phyloP scores from a whole-genome alignment of 306 rosid genomes.

The Cajanus cajan region DNA sequence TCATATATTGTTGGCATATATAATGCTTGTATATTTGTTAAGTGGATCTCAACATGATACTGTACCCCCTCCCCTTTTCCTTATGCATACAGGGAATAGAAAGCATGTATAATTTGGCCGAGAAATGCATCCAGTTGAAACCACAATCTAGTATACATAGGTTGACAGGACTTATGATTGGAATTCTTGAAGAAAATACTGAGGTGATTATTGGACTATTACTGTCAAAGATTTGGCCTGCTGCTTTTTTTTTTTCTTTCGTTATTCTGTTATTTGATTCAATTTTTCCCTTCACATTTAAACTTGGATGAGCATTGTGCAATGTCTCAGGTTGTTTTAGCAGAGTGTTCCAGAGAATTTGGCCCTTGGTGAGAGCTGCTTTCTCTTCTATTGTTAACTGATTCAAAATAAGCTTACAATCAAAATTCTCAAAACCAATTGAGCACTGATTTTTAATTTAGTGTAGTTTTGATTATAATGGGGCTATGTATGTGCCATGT shows the following conservation, averaged over 20 bases:
- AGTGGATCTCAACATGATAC: conserved; percentile 27
- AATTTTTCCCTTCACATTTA: conserved; percentile 8
- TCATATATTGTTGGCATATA: not conserved
- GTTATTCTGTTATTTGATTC: no score
- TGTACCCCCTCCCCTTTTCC: not conserved
- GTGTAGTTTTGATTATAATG: conserved; percentile 21
- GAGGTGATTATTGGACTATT: conserved; percentile 54
- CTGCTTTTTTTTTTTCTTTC: no score
- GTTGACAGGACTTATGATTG: conserved; percentile 68
- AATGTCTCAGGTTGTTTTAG: conserved; percentile 82
- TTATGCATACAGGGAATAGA: conserved; percentile 70
- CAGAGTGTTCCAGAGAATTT: conserved; percentile 84
- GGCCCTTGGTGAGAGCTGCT: conserved; percentile 93
- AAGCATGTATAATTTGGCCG: conserved; percentile 78
- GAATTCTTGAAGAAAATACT: conserved; percentile 82
- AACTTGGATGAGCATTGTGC: conserved; percentile 30
- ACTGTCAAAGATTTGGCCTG: not conserved
- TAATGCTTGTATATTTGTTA: conserved; percentile 11
- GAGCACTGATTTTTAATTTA: not conserved
- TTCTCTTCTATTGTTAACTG: not conserved
- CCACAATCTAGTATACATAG: conserved; percentile 53
- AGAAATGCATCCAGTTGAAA: conserved; percentile 78
- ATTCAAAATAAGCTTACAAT: not conserved
- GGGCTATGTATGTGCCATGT: conserved; percentile 27
- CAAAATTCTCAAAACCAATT: not conserved